Base-by-base conservation (phyloP, 768 basidiomycete genomes). In the Mycena rebaudengoi region DNA sequence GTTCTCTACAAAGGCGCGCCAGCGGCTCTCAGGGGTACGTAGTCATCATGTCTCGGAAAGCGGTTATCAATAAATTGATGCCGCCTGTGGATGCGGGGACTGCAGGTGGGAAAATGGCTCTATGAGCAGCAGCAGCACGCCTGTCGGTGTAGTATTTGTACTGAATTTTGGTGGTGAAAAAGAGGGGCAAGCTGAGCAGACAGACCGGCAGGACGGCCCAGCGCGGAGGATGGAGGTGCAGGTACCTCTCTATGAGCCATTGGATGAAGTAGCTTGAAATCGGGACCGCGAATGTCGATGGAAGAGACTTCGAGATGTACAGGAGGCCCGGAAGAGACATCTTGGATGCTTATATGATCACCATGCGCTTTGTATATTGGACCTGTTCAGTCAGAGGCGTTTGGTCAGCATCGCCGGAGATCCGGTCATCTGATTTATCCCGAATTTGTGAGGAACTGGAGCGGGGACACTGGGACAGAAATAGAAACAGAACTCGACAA, bases 61-160 rank as follows among this genome's bases (percentile, higher is more conserved):
- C 20, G 1, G 35, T 11, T 16, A 20, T 30, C n/a, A 57, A 29
- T 2, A 62, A 5, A 51, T 66, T 61, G 35, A 66, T 26, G 10
- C 65, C 65, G 10, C 65, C 65, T 35, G 62, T 49, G 1, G 56
- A 37, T 2, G 59, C 37, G 4, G 65, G 60, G 21, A 52, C n/a
- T 0, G 30, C 10, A 3, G 66, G 66, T 4, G 66, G 66, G 7
- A 67, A n/a, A 0, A 60, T 18, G 18, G 66, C 66, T 5, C 66
- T 62, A 16, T 55, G 28, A 3, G 28, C 28, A 6, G 50, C 32
- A 2, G 66, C 66, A 4, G 43, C 62, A 6, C 51, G 48, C 1
- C 48, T 37, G 30, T 64, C 44, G 1, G 28, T 12, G 7, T 29
- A 48, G 10, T 60, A 28, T 25, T 40, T 41, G 26, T 50, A 43